Evolutionary conservation across 2,329 filamentous ascomycete species (phyloP).

Genomic region (Ceratocystis ficicola): DNA sequence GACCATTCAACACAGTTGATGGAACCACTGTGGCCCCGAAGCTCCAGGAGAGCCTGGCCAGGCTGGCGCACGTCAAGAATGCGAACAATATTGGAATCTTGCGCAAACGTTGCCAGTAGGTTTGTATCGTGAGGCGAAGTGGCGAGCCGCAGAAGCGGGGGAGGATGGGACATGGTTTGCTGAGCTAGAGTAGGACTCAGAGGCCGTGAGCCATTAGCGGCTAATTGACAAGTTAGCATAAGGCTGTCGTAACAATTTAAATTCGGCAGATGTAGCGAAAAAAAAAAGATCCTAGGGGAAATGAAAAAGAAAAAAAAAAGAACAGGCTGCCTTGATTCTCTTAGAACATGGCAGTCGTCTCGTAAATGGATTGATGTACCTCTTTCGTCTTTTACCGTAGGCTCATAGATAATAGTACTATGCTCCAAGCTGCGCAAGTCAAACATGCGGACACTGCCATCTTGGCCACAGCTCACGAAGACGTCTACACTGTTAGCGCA

Average conservation of each 20-base stretch:
- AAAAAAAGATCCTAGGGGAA: neutral
- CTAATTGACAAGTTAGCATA: slow-evolving; percentile 27
- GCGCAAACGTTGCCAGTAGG: slow-evolving; percentile 90
- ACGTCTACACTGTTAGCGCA: slow-evolving; percentile 98
- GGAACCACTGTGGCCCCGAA: slow-evolving; percentile 72
- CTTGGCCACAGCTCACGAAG: slow-evolving; percentile 93
- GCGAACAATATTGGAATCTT: slow-evolving; percentile 82
- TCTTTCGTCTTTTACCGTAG: slow-evolving; percentile 70
- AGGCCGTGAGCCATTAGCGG: slow-evolving; percentile 43
- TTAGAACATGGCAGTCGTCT: neutral
- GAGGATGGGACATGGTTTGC: slow-evolving; percentile 64
- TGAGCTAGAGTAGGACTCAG: slow-evolving; percentile 65
- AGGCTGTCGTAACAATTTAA: neutral
- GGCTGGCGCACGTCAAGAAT: slow-evolving; percentile 95
- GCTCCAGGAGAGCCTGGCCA: slow-evolving; percentile 83
- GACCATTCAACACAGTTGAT: slow-evolving; percentile 97
- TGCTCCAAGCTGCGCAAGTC: slow-evolving; percentile 92
- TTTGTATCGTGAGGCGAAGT: slow-evolving; percentile 93
- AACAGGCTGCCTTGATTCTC: neutral
- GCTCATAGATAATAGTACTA: slow-evolving; percentile 98
- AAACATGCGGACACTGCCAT: slow-evolving; percentile 98
- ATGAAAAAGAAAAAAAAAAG: neutral
- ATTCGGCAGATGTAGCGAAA: slow-evolving; percentile 24
- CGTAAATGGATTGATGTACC: slow-evolving; percentile 35
- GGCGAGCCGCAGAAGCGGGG: slow-evolving; percentile 66